phyloP scores from a whole-genome alignment of 2,329 filamentous ascomycete species.

The Neonectria sp. region DNA sequence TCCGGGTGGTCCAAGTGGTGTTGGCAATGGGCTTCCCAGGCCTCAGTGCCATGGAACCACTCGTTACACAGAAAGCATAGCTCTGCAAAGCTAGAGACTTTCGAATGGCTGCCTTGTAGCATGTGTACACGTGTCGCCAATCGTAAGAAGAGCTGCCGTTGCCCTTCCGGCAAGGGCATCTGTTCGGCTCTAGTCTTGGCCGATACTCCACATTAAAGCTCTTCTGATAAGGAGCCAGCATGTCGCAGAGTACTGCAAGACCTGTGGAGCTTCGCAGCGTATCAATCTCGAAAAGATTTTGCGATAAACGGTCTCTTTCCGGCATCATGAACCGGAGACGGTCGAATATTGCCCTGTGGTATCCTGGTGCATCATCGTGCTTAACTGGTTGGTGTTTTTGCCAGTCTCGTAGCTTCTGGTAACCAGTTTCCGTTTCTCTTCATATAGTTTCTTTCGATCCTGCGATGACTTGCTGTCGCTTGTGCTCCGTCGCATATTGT shows the following conservation, averaged over 20 bases:
- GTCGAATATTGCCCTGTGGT: conserved; percentile 10
- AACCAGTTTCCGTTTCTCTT: conserved; percentile 6
- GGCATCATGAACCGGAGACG: conserved; percentile 5
- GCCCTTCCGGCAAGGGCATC: background rate
- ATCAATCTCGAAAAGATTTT: conserved; percentile 10
- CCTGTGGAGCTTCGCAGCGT: conserved; percentile 2
- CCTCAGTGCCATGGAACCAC: background rate
- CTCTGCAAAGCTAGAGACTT: conserved; percentile 1
- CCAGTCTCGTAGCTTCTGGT: conserved; percentile 6
- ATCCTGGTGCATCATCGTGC: conserved; percentile 6
- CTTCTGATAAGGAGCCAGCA: conserved; percentile 11
- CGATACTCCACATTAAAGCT: background rate
- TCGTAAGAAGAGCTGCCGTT: conserved; percentile 2
- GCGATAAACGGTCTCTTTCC: conserved; percentile 5
- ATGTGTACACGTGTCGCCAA: conserved; percentile 4
- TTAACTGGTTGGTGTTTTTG: conserved; percentile 10
- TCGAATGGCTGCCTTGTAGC: background rate
- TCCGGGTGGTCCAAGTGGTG: background rate
- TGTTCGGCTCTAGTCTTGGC: conserved; percentile 4
- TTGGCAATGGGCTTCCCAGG: background rate
- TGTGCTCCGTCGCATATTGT: background rate
- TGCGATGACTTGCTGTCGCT: conserved; percentile 1
- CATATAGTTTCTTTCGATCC: background rate
- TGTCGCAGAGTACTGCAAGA: conserved; percentile 4
- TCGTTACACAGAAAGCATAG: conserved; percentile 9